These are phyloP conservation scores for Zymoseptoria tritici DNA, from an alignment of 2,329 filamentous ascomycete genomes.

Conservation along the genomic window DNA sequence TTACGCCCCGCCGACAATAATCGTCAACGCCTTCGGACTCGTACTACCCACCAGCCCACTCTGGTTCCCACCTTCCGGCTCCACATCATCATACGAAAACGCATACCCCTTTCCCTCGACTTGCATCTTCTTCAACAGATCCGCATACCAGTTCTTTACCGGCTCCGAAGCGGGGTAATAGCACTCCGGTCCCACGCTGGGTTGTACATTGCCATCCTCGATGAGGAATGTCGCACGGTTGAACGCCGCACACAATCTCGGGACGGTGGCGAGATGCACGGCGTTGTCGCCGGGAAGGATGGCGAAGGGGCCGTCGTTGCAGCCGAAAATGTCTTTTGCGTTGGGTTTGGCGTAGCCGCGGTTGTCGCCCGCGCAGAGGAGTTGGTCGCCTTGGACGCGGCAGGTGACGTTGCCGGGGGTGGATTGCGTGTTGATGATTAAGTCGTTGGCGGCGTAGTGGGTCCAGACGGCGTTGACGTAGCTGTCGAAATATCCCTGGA, in stretches of 20 bases:
- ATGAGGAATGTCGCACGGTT: conserved; percentile 62
- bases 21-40: conserved; percentile 37
- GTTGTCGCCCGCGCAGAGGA: conserved; percentile 34
- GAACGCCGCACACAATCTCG: conserved; percentile 65
- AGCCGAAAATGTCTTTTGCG: conserved; percentile 58
- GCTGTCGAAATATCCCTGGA: conserved; percentile 44
- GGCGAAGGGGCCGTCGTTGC: conserved; percentile 56
- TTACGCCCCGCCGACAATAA: conserved; percentile 41
- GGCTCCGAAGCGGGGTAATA: conserved; percentile 39
- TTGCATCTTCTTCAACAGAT: conserved; percentile 54
- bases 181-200: conserved; percentile 27
- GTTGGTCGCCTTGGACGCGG: conserved; percentile 36
- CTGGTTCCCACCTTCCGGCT: conserved; percentile 39
- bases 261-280: conserved; percentile 52
- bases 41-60: conserved; percentile 41
- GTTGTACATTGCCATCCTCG: conserved; percentile 42
- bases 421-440: conserved; percentile 59
- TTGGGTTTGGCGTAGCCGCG: conserved; percentile 49
- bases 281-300: conserved; percentile 33
- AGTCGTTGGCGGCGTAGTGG: conserved; percentile 37
- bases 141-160: conserved; percentile 47
- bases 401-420: conserved; percentile 48
- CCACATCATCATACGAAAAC: conserved; percentile 64
- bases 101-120: conserved; percentile 56
- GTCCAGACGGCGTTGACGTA: conserved; percentile 47